Base-by-base conservation (phyloP, 306 rosid genomes). In the Vicia faba region DNA sequence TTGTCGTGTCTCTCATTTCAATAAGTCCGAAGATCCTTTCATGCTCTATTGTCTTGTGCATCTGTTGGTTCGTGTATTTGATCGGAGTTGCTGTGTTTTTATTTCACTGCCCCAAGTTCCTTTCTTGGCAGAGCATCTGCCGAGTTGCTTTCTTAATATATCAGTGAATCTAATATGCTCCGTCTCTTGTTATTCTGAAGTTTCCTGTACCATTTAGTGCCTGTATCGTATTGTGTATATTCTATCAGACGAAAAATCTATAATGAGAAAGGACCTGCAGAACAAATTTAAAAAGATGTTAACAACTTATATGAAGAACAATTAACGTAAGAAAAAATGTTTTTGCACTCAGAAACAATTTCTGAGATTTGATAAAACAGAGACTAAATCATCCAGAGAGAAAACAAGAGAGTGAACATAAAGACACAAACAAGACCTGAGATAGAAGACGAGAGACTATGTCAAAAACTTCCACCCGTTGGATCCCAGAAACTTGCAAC, bases 291-390 rank as follows among this genome's bases (percentile, higher is more conserved):
- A 39, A 58, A 48, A 45, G 12, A 51, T 2, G 60, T 31, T 41
- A 23, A 44, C 16, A 23, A 43, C 26, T 51, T 61, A 8, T 20
- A 61, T 43, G 12, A 15, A 48, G 55, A 23, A 65, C 44, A 35
- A 35, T 11, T 3, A 57, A 59, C 9, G 20, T 38, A 18, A 48
- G 38, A 60, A 28, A 31, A 53, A 51, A 15, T 68, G 31, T 40
- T 44, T 33, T 41, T 40, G 4, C 43, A 6, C 33, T 69, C 20
- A 56, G n/a, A n/a, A 58, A 46, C 20, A 41, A 13, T 43, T 50
- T 41, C 53, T 48, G 26, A 39, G 23, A 39, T 77, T 71, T 70
- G 41, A 55, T 39, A 70, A 59, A 70, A 38, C 63, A 16, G 56
- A 26, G 68, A 38, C 29, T 28, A 48, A 46, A 36, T 20, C 40